Base-by-base conservation (phyloP, 768 basidiomycete genomes). In the Serendipita sp. region DNA sequence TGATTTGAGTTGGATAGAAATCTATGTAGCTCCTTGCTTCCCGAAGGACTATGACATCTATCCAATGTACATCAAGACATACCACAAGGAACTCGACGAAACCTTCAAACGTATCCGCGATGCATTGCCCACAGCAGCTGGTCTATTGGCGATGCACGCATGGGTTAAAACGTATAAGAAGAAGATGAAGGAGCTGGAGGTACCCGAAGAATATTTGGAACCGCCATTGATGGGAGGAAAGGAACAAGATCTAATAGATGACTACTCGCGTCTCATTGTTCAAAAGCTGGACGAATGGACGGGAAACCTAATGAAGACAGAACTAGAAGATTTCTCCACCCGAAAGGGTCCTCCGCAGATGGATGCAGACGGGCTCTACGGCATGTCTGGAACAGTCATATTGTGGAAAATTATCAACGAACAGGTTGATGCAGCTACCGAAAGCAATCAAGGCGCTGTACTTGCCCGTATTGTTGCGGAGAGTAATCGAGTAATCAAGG, bases 361-460 rank as follows among this genome's bases (percentile, higher is more conserved):
- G 52, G 90, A 93, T 70, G 82, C 82, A 63, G 92, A 97, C 65
- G 91, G 91, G 13, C 77, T 87, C 66, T 97, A 97, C 71, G 89
- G 89, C 18, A 87, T 86, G 66, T 89, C 96, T 71, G 89, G 94
- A 46, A 87, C 94, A 16, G 83, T 95, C 62, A 96, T 98, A 70
- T 78, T 99, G 66, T 98, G 97, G 80, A 90, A 96, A 75, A 93
- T 98, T 87, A 87, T 97, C 69, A 98, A 94, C 73, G 91, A 95
- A 74, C 95, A 97, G 73, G 81, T 92, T 65, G 95, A 98, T 70
- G 80, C 92, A 15, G 94, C 94, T 6, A 86, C 88, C 67, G 96
- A 98, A 73, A 98, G 93, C 68, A 90, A 91, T 3, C 96, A 98
- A 72, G 93, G 92, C 37, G 84, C 87, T 1, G 95, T 98, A 66